Conservation (phyloP, 805 yeast species). For the Kodamaea kaohsiungensis region DNA sequence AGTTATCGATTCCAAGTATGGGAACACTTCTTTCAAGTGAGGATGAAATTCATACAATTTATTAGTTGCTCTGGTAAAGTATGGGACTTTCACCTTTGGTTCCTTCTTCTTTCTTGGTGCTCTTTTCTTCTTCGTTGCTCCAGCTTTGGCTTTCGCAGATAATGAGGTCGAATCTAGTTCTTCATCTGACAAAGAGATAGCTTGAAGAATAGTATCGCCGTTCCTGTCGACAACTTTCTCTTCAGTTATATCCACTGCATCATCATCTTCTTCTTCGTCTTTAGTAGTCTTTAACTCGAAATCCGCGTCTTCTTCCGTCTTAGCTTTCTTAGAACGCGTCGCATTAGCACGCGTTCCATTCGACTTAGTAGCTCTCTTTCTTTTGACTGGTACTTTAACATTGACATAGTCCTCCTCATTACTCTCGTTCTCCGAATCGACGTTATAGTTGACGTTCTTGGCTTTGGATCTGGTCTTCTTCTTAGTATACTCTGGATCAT, state of each 20-base stretch:
- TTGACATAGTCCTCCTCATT: slow-evolving; percentile 10
- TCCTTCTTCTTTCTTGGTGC: slow-evolving; percentile 34
- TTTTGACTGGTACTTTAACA: slow-evolving; percentile 2
- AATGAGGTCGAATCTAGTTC: slow-evolving; percentile 18
- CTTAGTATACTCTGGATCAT: slow-evolving; percentile 34
- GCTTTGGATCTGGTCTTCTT: slow-evolving; percentile 10
- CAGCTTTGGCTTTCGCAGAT: slow-evolving; percentile 15
- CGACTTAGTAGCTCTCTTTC: neutral
- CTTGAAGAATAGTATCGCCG: slow-evolving; percentile 24
- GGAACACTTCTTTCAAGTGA: slow-evolving; percentile 69
- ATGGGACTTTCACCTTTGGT: slow-evolving; percentile 61
- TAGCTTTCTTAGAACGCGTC: slow-evolving; percentile 6
- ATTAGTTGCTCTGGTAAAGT: slow-evolving; percentile 67
- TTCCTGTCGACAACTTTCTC: slow-evolving; percentile 10
- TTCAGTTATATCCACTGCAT: slow-evolving; percentile 12
- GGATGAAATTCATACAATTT: slow-evolving; percentile 78
- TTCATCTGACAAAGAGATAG: slow-evolving; percentile 30
- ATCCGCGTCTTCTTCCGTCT: slow-evolving; percentile 18
- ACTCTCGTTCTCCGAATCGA: slow-evolving; percentile 23
- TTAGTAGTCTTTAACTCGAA: slow-evolving; percentile 8
- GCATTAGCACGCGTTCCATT: neutral
- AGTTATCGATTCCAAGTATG: slow-evolving; percentile 53
- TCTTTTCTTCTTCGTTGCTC: slow-evolving; percentile 22
- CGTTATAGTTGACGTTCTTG: slow-evolving; percentile 23
- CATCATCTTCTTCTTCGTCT: slow-evolving; percentile 14